Percentiles rank a stretch among this genome's conserved stretches.
Conservation (phyloP, 768 basidiomycete genomes). For the Suillus plorans region DNA sequence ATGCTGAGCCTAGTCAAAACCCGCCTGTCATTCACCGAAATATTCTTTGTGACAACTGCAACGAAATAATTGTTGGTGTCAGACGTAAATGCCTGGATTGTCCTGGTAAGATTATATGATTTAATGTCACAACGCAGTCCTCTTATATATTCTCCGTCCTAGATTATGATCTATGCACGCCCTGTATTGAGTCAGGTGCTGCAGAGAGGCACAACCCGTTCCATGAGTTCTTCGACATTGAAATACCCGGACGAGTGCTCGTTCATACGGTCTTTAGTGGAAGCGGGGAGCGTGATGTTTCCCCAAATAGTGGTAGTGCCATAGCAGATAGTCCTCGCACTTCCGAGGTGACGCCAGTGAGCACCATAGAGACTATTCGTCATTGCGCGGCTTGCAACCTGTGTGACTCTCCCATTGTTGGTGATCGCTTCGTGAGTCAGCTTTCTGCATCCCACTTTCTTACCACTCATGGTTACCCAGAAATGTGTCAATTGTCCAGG, state of each 20-base stretch:
- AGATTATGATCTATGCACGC: slow-evolving; percentile 75
- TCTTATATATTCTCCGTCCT: slow-evolving; percentile 3
- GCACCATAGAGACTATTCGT: slow-evolving; percentile 26
- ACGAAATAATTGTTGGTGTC: slow-evolving; percentile 54
- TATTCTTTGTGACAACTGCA: slow-evolving; percentile 69
- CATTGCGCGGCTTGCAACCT: slow-evolving; percentile 76
- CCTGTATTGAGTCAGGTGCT: slow-evolving; percentile 50
- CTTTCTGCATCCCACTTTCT: background rate
- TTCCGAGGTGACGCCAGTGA: background rate
- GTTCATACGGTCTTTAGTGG: slow-evolving; percentile 60
- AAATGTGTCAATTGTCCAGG: slow-evolving; percentile 76
- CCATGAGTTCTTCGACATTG: slow-evolving; percentile 73
- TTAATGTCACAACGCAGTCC: background rate
- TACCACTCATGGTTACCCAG: slow-evolving; percentile 34
- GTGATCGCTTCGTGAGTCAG: slow-evolving; percentile 67
- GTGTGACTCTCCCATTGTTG: slow-evolving; percentile 70
- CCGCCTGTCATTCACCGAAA: slow-evolving; percentile 45
- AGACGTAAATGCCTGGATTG: slow-evolving; percentile 85
- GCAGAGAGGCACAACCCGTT: slow-evolving; percentile 56
- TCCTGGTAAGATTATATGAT: slow-evolving; percentile 44
- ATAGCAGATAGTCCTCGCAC: background rate
- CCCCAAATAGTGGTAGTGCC: slow-evolving; percentile 5
- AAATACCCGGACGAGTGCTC: slow-evolving; percentile 60
- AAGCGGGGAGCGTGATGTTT: slow-evolving; percentile 32
- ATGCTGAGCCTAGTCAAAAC: background rate